Evolutionary conservation across 306 rosid species (phyloP), one percentile per base, ranked within the genome.

Genomic region (Quercus ilex): DNA sequence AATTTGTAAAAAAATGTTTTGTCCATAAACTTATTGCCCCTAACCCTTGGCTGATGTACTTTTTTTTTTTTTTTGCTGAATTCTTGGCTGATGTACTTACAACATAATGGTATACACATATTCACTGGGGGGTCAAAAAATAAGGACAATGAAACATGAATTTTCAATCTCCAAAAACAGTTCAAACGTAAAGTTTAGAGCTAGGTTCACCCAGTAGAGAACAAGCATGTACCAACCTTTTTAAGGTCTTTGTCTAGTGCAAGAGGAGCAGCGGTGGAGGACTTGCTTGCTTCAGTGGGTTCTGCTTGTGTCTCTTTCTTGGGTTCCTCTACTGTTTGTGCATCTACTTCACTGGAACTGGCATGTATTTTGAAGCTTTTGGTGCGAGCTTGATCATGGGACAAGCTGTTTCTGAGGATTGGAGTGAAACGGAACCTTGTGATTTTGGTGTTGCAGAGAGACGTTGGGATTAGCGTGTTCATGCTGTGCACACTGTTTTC

Each of bases 221-320:
- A 41, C 43, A 25, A 33, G 5, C 33, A 20, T 14, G 52, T 72
- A n/a, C 73, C 7, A 65, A 87, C 99, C 97, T 88, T 95, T 87
- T 93, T 95, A 77, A 95, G 97, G 76, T 95, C 97, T 51, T 90
- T 90, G 69, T 95, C 97, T 0, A 92, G 77, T 15, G 95, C 86
- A 72, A 88, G 18, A 83, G 93, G 68, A 72, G 90, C 80, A 65
- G 91, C 17, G 57, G 51, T 10, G 55, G 85, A 73, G 46, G 38
- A 10, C 53, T 77, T 71, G 83, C 21, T 79, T 58, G 71, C 78
- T 58, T 79, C 82, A 38, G 3, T 69, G 71, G 90, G 19, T 75
- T 85, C 77, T 31, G 23, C 78, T 49, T 77, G 55, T 12, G 21
- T 28, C 35, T 83, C 89, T 65, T 81, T 67, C 60, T 55, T 78